Base-by-base conservation (phyloP, 495 filamentous ascomycete genomes). In the Pyrenopolyporus hunteri region DNA sequence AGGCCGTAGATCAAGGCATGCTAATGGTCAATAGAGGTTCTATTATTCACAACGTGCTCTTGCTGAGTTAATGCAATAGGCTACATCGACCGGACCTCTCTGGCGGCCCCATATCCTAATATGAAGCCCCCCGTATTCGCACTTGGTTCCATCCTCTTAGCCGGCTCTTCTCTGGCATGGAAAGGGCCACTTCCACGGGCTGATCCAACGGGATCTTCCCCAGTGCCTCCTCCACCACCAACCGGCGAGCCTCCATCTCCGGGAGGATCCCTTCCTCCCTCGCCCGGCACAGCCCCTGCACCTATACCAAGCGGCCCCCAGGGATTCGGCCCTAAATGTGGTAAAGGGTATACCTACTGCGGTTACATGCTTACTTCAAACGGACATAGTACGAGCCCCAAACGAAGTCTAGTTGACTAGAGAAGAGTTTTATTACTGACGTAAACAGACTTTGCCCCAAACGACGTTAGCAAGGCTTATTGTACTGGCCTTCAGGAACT, bases 261-360 rank as follows among this genome's bases (percentile, higher is more conserved):
- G 6, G 33, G 4, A 7, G 55, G 32, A 19, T 9, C 49, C 19
- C 0, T 16, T 9, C 19, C 25, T 8, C 17, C 57, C 16, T 7
- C 20, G 11, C 20, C 45, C 35, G 57, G 16, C 4, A 39, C 37
- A 1, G 33, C 47, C 3, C 25, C 59, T 17, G 42, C 4, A 7
- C 57, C 57, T 32, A 32, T 16, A 13, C 36, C 63, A 16, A 58
- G 46, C 45, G 55, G 57, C 14, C 13, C 50, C 9, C 57, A 43
- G 11, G 50, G 56, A 11, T 6, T 40, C 10, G 65, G 58, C 6
- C 62, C 75, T 4, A 71, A 74, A 1, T 78, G 76, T 36, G 74
- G 74, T 22, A 71, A 73, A 39, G 76, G 76, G 1, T 78, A 74
- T 36, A 78, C 76, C 2, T 78, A 78, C 51, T 78, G 76, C 55